Evolutionary conservation across 2,329 filamentous ascomycete species (phyloP).

Genomic region (Monosporascus sp.): DNA sequence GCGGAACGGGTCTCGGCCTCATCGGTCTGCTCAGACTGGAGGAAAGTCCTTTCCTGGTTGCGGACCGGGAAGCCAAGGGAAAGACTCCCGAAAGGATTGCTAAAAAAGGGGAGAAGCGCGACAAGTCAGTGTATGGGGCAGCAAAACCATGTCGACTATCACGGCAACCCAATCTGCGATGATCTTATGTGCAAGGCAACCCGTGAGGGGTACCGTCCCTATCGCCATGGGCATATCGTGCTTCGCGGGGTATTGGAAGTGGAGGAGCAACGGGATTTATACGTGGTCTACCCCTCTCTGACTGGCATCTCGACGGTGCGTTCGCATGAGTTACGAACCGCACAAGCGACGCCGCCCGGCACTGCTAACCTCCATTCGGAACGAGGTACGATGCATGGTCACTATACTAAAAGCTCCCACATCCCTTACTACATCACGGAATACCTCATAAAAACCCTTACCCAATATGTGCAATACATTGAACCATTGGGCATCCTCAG

Average conservation of each 20-base stretch:
- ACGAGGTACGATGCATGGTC: conserved; percentile 9
- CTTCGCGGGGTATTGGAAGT: conserved; percentile 5
- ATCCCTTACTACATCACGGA: conserved; percentile 30
- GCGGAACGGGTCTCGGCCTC: not conserved
- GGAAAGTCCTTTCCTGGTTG: conserved; percentile 19
- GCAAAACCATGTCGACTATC: not conserved
- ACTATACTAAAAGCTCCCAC: conserved; percentile 30
- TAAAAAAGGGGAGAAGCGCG: not conserved
- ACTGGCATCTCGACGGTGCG: no score
- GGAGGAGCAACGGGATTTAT: no score
- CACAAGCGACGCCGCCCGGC: no score
- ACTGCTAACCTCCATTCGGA: no score
- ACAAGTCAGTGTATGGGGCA: not conserved
- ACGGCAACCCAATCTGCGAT: conserved; percentile 16
- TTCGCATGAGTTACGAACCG: no score
- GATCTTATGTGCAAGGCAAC: conserved; percentile 25
- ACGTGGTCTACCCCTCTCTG: no score
- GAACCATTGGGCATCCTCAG: not conserved
- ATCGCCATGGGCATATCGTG: conserved; percentile 30
- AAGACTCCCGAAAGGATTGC: not conserved
- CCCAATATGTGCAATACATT: conserved; percentile 8
- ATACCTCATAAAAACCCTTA: conserved; percentile 21
- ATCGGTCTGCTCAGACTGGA: not conserved
- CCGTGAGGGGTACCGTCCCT: conserved; percentile 22
- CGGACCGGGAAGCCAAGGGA: conserved; percentile 11